These are phyloP conservation scores for Talaromyces sp. DNA, from an alignment of 2,329 filamentous ascomycete species.

Conservation along the genomic window DNA sequence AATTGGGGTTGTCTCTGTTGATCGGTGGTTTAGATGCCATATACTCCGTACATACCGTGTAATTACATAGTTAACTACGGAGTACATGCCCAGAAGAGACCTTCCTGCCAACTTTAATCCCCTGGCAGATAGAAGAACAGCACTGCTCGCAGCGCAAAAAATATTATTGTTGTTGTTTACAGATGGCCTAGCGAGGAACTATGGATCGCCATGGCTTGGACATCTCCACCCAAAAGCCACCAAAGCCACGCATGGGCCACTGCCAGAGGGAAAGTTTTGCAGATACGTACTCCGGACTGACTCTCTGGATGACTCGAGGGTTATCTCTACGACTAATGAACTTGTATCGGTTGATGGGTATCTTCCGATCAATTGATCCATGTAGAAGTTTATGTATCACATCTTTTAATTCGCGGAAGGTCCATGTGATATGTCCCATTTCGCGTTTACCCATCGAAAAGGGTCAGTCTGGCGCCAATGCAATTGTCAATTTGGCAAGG, in stretches of 20 bases:
- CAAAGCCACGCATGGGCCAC: background rate
- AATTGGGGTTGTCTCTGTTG: background rate
- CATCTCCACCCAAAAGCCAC: background rate
- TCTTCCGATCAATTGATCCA: background rate
- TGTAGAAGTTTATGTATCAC: background rate
- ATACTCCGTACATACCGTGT: background rate
- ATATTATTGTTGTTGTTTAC: background rate
- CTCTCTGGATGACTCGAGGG: too few species aligned
- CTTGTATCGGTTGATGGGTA: background rate
- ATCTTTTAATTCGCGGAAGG: background rate
- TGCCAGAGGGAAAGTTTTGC: too few species aligned
- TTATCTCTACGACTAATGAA: background rate
- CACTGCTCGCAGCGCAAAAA: background rate
- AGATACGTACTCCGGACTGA: background rate
- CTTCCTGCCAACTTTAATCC: background rate
- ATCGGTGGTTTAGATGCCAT: background rate
- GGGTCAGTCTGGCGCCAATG: background rate
- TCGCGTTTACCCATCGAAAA: background rate
- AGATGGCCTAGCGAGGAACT: background rate
- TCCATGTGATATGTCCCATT: background rate
- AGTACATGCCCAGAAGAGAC: background rate
- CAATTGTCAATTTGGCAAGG: background rate
- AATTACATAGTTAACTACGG: too few species aligned
- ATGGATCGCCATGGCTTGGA: background rate
- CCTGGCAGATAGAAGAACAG: background rate